Conservation (phyloP, 2,329 filamentous ascomycete species). For the Drechslerella coelobrocha region DNA sequence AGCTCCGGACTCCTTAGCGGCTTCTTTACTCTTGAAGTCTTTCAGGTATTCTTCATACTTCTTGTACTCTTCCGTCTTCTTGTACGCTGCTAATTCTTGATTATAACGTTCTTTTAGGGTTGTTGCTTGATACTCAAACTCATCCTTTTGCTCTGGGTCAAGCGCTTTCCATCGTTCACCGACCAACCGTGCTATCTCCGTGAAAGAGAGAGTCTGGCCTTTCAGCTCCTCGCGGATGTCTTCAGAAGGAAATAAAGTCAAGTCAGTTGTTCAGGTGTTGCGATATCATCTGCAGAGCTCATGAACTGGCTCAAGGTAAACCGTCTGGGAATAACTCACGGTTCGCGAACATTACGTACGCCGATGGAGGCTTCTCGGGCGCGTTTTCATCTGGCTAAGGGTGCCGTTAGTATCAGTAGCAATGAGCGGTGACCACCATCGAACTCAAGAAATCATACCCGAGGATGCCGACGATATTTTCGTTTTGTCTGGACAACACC, state of each 20-base stretch:
- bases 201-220: constrained; percentile 77
- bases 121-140: constrained; percentile 74
- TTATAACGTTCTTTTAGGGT: constrained; percentile 78
- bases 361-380: constrained; percentile 79
- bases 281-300: background rate
- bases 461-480: constrained; percentile 79
- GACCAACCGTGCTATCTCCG: constrained; percentile 81
- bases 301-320: background rate
- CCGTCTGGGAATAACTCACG: constrained; percentile 63
- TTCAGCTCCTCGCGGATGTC: constrained; percentile 74
- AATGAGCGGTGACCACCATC: background rate
- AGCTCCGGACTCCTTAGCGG: constrained; percentile 63
- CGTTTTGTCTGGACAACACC: constrained; percentile 67
- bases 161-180: constrained; percentile 82
- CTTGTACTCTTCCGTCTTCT: constrained; percentile 74
- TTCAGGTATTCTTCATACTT: constrained; percentile 75
- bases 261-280: constrained; percentile 4
- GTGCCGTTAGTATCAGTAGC: constrained; percentile 3
- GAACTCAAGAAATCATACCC: constrained; percentile 63
- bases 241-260: constrained; percentile 29
- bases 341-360: constrained; percentile 85
- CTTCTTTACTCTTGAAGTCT: constrained; percentile 74
- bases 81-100: constrained; percentile 74
- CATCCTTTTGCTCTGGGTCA: constrained; percentile 70
- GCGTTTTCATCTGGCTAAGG: constrained; percentile 76